Evolutionary conservation across 2,329 filamentous ascomycete genomes (phyloP).

Genomic region (Botrytis deweyae): DNA sequence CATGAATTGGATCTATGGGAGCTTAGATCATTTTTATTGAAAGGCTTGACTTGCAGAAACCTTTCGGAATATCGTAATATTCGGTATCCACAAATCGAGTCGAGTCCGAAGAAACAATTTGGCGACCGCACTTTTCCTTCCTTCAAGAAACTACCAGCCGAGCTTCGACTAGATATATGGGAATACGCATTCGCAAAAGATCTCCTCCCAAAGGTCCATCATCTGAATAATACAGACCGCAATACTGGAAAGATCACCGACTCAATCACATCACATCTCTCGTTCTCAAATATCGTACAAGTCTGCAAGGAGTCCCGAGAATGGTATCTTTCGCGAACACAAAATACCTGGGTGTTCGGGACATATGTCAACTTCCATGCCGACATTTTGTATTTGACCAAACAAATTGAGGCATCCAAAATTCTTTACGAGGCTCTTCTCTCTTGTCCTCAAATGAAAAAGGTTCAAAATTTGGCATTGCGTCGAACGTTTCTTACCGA

Average conservation of each 20-base stretch:
- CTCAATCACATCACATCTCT: conserved; percentile 8
- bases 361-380: conserved; percentile 18
- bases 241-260: not conserved
- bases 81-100: not conserved
- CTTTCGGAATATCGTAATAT: conserved; percentile 10
- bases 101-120: too few relatives aligned
- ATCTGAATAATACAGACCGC: not conserved
- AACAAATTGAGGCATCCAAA: not conserved
- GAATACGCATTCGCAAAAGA: conserved; percentile 12
- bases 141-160: not conserved
- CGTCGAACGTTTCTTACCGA: conserved; percentile 14
- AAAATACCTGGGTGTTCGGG: conserved; percentile 2
- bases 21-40: not conserved
- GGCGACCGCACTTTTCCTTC: not conserved
- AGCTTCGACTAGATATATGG: conserved; percentile 13
- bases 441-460: not conserved
- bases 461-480: conserved; percentile 4
- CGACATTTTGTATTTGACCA: conserved; percentile 26
- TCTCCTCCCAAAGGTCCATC: conserved; percentile 10
- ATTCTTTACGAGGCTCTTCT: not conserved
- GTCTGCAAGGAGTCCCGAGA: conserved; percentile 11
- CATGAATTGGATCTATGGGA: not conserved
- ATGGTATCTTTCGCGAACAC: conserved; percentile 16
- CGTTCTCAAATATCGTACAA: conserved; percentile 12
- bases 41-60: conserved; percentile 10